Base-by-base conservation (phyloP, 257 asterid species). In the Plantago major region DNA sequence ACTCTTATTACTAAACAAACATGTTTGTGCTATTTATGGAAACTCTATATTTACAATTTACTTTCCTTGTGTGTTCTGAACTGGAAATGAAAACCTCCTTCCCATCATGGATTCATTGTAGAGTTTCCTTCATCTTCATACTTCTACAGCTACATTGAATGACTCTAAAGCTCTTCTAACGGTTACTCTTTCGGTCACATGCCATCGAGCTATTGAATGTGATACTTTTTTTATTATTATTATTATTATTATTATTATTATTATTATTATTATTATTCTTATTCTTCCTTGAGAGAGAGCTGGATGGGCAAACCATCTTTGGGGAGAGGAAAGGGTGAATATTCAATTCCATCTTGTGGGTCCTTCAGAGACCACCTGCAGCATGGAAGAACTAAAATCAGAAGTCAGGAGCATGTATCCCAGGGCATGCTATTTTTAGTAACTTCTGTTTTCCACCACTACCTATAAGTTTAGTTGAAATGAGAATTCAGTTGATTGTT, bases 301-400 rank as follows among this genome's bases (percentile, higher is more conserved):
- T 67, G 84, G 67, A 91, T 86, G 46, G 98, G 98, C 79, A 88
- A 65, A 28, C 98, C 98, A 81, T 86, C 82, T 71, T 82, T 87
- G 74, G 98, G 98, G 78, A 91, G 95, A 45, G 96, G 87, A 81
- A 91, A 91, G 52, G 98, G 98, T n/a, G 95, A 95, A 82, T 91
- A 91, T 75, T 86, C 92, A 66, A 88, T 86, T 44, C 88, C 96
- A 77, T 81, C 81, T 42, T 86, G 93, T 76, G 95, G 92, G 73
- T 85, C 95, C 85, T 79, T 66, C 80, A 81, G 51, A 76, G 89
- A 79, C 96, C 95, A 91, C 76, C 98, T 91, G 90, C 80, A 80
- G 67, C n/a, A 66, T 43, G 59, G 30, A 53, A 9, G 11, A 73
- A 51, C 48, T 26, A 60, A 33, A 61, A 64, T 62, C 10, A 53